Evolutionary conservation across 345 rosid genomes (phyloP).

Genomic region (Populus pruinosa): DNA sequence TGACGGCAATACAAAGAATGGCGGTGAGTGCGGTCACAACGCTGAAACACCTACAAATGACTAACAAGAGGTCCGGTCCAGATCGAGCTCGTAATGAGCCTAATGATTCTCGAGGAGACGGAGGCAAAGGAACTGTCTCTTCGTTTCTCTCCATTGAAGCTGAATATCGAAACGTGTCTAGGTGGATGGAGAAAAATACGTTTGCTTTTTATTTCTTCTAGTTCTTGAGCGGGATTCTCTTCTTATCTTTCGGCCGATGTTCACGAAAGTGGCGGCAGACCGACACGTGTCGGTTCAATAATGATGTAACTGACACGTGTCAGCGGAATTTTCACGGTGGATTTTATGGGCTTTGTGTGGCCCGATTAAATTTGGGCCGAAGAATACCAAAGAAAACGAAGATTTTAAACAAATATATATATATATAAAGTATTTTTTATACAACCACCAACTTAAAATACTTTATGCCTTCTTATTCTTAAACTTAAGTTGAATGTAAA

Average conservation of each 20-base stretch:
- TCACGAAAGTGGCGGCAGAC: not conserved
- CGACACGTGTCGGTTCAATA: not conserved
- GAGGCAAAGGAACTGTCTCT: not conserved
- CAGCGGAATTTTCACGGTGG: not conserved
- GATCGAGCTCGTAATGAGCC: constrained; percentile 10
- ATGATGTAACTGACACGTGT: not conserved
- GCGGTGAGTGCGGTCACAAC: constrained; percentile 62
- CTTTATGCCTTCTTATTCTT: too few relatives aligned
- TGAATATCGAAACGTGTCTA: not conserved
- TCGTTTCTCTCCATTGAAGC: constrained; percentile 12
- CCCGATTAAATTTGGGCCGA: too few relatives aligned
- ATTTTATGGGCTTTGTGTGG: not conserved
- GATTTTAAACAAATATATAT: too few relatives aligned
- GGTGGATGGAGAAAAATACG: not conserved
- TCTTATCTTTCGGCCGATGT: not conserved
- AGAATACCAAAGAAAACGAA: too few relatives aligned
- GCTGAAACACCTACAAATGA: constrained; percentile 76
- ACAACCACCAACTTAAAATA: too few relatives aligned
- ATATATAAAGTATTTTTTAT: too few relatives aligned
- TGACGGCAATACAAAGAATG: constrained; percentile 73
- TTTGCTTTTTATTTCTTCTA: not conserved
- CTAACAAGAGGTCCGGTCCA: constrained; percentile 59
- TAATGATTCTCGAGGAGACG: not conserved
- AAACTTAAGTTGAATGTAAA: too few relatives aligned
- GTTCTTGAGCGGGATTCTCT: constrained; percentile 1